Base-by-base conservation (phyloP, 1,139 yeast genomes). In the Scheffersomyces stambukii region DNA sequence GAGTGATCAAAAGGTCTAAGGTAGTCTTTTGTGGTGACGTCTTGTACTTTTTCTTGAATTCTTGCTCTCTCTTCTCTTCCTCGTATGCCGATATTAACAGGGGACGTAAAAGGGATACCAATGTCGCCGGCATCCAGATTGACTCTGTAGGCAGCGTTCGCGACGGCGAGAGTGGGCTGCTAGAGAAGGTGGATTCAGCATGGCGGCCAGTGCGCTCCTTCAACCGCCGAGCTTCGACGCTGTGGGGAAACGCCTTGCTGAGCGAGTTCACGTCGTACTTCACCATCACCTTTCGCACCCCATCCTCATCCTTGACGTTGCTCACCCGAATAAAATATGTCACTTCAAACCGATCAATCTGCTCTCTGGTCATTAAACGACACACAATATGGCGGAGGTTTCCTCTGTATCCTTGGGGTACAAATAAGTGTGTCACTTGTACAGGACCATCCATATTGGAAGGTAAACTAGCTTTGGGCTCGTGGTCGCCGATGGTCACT, bases 51-150 rank as follows among this genome's bases (percentile, higher is more conserved):
- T 29, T 30, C 9, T 13, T 16, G 21, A 20, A 30, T n/a, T 30
- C 33, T 6, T 18, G 9, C 8, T 33, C 35, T 16, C 32, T 13
- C 11, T 17, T 35, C 9, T 21, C 13, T 13, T 26, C 23, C n/a
- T 33, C 30, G 25, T 31, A 45, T 3, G 30, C 28, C 5, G 20
- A 17, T 5, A 46, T 23, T 13, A 45, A 14, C 6, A 25, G 26
- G 3, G 39, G 32, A 23, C 36, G 35, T 4, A 33, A 38, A 13
- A 35, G 28, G 14, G 29, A 21, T 4, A 46, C 33, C 13, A 46
- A 22, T 6, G 34, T 32, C 20, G 20, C 24, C 1, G 54, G 53
- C 10, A 47, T 25, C 51, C 52, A 47, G 8, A 43, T 26, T 13
- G 33, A 33, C 14, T 19, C 29, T 8, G 25, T 20, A 12, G 17